phyloP scores from a whole-genome alignment of 352 stramenopile species.

The Elongisporangium senticosum region DNA sequence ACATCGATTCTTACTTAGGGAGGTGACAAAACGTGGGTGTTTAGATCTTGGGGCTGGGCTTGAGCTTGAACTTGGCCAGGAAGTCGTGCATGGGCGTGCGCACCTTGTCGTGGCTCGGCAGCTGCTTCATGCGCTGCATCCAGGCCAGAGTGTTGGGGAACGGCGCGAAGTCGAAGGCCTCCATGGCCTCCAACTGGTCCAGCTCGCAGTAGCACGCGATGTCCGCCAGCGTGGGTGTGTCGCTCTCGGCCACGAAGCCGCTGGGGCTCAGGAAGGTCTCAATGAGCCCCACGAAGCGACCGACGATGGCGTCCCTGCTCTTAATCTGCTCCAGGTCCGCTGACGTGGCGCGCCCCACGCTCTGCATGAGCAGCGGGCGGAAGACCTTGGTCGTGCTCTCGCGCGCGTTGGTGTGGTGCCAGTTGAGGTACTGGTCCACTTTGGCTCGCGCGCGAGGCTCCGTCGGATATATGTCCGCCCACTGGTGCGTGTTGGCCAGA shows the following conservation, averaged over 20 bases:
- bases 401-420: slow-evolving; percentile 42
- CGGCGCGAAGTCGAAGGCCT: slow-evolving; percentile 5
- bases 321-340: slow-evolving; percentile 4
- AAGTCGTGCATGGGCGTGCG: slow-evolving; percentile 10
- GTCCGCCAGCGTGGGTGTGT: slow-evolving; percentile 15
- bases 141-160: slow-evolving; percentile 4
- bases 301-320: slow-evolving; percentile 4
- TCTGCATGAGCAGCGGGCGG: slow-evolving; percentile 3
- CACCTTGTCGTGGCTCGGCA: slow-evolving; percentile 4
- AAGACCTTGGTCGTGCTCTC: slow-evolving; percentile 5
- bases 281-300: slow-evolving; percentile 6
- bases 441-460: slow-evolving; percentile 41
- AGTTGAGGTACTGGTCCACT: slow-evolving; percentile 58
- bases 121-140: slow-evolving; percentile 8
- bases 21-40: slow-evolving; percentile 8
- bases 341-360: slow-evolving; percentile 3
- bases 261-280: slow-evolving; percentile 9
- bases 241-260: slow-evolving; percentile 8
- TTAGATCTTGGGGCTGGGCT: not conserved
- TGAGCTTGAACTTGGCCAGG: slow-evolving; percentile 19
- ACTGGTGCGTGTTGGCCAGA: slow-evolving; percentile 36
- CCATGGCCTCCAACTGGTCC: slow-evolving; percentile 11
- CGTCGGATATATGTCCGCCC: slow-evolving; percentile 36
- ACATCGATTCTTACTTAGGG: not conserved
- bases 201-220: slow-evolving; percentile 21